Conservation (phyloP, 2,329 filamentous ascomycete genomes). For the Lecanicillium sp. region DNA sequence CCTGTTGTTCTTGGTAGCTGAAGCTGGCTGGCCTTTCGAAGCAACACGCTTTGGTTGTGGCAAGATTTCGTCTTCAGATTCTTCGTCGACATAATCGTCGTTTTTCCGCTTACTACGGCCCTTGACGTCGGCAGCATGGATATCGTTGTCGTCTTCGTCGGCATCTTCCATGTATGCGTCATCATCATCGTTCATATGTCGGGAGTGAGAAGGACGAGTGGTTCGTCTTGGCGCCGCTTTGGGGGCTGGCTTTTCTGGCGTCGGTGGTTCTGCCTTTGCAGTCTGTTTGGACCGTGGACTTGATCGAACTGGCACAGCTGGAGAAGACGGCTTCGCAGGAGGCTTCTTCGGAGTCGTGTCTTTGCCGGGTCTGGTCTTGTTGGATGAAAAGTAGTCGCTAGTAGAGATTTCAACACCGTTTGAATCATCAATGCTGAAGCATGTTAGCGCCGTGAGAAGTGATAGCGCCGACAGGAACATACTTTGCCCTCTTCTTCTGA, state of each 20-base stretch:
- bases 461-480: constrained; percentile 15
- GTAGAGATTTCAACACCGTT: constrained; percentile 45
- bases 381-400: constrained; percentile 48
- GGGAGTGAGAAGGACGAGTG: constrained; percentile 28
- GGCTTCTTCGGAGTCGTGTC: constrained; percentile 31
- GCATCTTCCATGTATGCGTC: constrained; percentile 58
- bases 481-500: constrained; percentile 48
- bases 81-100: constrained; percentile 68
- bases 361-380: constrained; percentile 28
- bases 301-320: constrained; percentile 36
- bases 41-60: constrained; percentile 52
- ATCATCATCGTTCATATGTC: constrained; percentile 40
- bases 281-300: constrained; percentile 39
- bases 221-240: constrained; percentile 27
- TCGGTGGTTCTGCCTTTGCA: no score
- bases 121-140: constrained; percentile 68
- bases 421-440: constrained; percentile 28
- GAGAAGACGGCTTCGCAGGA: constrained; percentile 25
- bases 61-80: constrained; percentile 61
- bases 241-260: constrained; percentile 9
- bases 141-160: constrained; percentile 67
- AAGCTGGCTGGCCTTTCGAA: constrained; percentile 27
- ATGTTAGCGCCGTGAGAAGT: constrained; percentile 1
- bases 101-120: constrained; percentile 57
- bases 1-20: constrained; percentile 18